Evolutionary conservation across 805 yeast species (phyloP).

Genomic region (Lachancea thermotolerans): DNA sequence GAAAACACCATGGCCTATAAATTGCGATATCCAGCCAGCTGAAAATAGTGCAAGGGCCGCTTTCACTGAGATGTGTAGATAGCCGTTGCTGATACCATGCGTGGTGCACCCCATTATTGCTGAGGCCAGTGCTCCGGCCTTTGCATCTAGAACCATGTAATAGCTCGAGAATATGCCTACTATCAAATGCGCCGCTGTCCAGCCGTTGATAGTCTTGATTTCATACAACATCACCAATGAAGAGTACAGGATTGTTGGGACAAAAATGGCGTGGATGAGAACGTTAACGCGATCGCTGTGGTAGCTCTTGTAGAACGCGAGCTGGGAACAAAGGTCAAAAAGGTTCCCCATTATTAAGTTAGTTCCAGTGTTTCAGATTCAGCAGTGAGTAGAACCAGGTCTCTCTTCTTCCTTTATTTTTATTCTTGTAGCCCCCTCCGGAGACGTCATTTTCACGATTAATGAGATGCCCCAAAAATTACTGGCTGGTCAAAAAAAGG

Average conservation of each 20-base stretch:
- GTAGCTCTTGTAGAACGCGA: conserved; percentile 55
- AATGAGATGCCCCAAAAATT: not conserved
- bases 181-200: conserved; percentile 34
- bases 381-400: not conserved
- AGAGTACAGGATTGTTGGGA: conserved; percentile 67
- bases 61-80: conserved; percentile 9
- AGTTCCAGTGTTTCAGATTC: not conserved
- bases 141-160: conserved; percentile 52
- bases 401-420: not conserved
- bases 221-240: conserved; percentile 25
- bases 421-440: not conserved
- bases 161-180: conserved; percentile 47
- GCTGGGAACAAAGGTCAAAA: conserved; percentile 32
- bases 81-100: conserved; percentile 17
- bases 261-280: conserved; percentile 66
- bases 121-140: conserved; percentile 42
- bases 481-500: not conserved
- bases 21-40: conserved; percentile 72
- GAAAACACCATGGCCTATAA: conserved; percentile 77
- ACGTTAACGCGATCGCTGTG: conserved; percentile 57
- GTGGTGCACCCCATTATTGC: conserved; percentile 33
- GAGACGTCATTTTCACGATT: not conserved
- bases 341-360: not conserved
- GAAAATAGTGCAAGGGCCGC: conserved; percentile 38
- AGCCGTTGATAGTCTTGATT: conserved; percentile 11